Evolutionary conservation across 441 rosid species (phyloP).

Genomic region (Pelargonium australe): DNA sequence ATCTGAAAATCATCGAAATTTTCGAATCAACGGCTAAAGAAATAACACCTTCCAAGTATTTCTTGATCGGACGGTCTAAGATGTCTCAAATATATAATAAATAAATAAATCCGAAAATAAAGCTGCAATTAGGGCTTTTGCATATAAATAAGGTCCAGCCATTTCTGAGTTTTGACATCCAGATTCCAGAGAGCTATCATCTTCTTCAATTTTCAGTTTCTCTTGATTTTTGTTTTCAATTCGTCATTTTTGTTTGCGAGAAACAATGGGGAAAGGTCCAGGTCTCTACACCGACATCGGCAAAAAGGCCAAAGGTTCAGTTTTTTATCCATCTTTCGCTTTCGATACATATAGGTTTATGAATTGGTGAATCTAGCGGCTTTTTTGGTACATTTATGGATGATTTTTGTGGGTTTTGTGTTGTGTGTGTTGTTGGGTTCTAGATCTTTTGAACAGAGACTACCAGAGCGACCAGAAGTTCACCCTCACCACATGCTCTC

Average conservation of each 20-base stretch:
- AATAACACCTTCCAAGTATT: too few species aligned
- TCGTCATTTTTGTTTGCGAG: too few species aligned
- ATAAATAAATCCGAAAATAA: background rate
- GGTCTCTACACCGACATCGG: constrained; percentile 84
- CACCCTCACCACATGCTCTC: constrained; percentile 64
- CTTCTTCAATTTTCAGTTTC: background rate
- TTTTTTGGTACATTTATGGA: too few species aligned
- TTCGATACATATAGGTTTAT: too few species aligned
- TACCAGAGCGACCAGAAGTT: constrained; percentile 90
- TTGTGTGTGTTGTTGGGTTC: background rate
- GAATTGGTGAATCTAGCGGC: too few species aligned
- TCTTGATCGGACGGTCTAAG: too few species aligned
- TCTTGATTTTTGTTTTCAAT: background rate
- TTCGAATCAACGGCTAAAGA: too few species aligned
- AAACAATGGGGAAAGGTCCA: constrained; percentile 39
- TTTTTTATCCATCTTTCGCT: too few species aligned
- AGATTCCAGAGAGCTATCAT: background rate
- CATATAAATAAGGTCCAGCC: background rate
- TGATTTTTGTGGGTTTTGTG: background rate
- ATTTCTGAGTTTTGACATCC: background rate
- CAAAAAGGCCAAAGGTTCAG: constrained; percentile 37
- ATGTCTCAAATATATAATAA: too few species aligned
- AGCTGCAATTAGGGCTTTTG: background rate
- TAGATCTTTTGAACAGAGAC: constrained; percentile 86
- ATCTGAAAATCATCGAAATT: too few species aligned